These are phyloP conservation scores for Colletotrichum nymphaeae DNA, from an alignment of 2,329 filamentous ascomycete genomes.

Conservation along the genomic window DNA sequence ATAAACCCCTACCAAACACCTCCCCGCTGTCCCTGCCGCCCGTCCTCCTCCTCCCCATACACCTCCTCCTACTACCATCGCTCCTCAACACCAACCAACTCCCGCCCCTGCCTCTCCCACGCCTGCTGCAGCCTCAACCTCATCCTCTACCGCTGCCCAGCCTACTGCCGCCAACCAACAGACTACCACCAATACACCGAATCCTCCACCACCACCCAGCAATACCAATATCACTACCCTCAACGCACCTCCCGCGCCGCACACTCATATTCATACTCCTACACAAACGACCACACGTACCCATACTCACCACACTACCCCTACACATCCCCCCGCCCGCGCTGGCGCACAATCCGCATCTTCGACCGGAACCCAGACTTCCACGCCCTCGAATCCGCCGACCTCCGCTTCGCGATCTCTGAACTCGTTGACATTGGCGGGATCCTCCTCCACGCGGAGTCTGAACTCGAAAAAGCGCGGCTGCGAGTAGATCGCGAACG, in stretches of 20 bases:
- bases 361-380: slow-evolving; percentile 31
- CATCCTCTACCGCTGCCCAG: slow-evolving; percentile 36
- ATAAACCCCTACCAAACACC: slow-evolving; percentile 41
- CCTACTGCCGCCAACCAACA: slow-evolving; percentile 1
- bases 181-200: slow-evolving; percentile 26
- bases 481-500: slow-evolving; percentile 15
- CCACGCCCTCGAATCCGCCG: slow-evolving; percentile 1
- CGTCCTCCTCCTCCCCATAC: neutral
- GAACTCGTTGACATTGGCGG: slow-evolving; percentile 28
- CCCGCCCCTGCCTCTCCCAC: slow-evolving; percentile 41
- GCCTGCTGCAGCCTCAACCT: slow-evolving; percentile 41
- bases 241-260: slow-evolving; percentile 35
- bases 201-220: neutral
- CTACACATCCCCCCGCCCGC: rapidly evolving
- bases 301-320: neutral
- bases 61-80: neutral
- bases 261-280: slow-evolving; percentile 22
- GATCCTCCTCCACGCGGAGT: slow-evolving; percentile 7
- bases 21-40: slow-evolving; percentile 36
- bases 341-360: slow-evolving; percentile 16
- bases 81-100: slow-evolving; percentile 35
- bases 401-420: slow-evolving; percentile 10
- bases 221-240: neutral
- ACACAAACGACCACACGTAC: slow-evolving; percentile 33
- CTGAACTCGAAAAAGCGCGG: slow-evolving; percentile 16